Conservation (phyloP, 352 stramenopile species). For the Pilasporangium apinafurcum region DNA sequence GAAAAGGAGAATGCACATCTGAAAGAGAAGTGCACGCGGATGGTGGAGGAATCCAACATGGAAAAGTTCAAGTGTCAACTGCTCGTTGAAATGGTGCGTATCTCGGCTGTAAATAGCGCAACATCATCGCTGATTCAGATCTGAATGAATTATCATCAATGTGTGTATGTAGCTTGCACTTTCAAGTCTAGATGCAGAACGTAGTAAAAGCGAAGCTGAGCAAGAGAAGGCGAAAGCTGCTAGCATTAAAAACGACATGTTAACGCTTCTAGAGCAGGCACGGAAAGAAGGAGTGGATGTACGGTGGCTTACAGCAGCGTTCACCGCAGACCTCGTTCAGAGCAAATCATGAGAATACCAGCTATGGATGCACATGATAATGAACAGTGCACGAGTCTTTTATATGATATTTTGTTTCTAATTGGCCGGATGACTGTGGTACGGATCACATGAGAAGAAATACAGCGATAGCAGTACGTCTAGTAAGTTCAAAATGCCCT, state of each 20-base stretch:
- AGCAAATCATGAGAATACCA: background rate
- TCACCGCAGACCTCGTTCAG: conserved; percentile 8
- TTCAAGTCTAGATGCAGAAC: conserved; percentile 79
- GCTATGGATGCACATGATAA: background rate
- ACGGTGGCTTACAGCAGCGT: conserved; percentile 31
- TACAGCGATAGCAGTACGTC: too few relatives aligned
- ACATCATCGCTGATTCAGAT: background rate
- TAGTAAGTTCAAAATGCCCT: too few relatives aligned
- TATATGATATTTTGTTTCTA: too few relatives aligned
- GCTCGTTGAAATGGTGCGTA: conserved; percentile 76
- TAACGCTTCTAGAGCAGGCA: conserved; percentile 63
- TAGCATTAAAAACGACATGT: conserved; percentile 59
- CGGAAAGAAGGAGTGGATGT: conserved; percentile 64
- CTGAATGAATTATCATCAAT: background rate
- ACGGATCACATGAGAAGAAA: too few relatives aligned
- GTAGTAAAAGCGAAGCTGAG: conserved; percentile 46
- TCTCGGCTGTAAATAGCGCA: background rate
- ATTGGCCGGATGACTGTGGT: too few relatives aligned
- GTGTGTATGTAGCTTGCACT: conserved; percentile 47
- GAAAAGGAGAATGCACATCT: conserved; percentile 61
- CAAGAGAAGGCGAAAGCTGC: conserved; percentile 47
- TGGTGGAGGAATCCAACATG: conserved; percentile 81
- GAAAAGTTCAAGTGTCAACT: conserved; percentile 87
- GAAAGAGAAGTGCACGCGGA: conserved; percentile 40
- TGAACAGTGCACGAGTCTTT: too few relatives aligned